A percentile compares a stretch with the other conserved stretches of the same genome.
phyloP scores from a whole-genome alignment of 352 stramenopile species.

The Phytophthora pinifolia region DNA sequence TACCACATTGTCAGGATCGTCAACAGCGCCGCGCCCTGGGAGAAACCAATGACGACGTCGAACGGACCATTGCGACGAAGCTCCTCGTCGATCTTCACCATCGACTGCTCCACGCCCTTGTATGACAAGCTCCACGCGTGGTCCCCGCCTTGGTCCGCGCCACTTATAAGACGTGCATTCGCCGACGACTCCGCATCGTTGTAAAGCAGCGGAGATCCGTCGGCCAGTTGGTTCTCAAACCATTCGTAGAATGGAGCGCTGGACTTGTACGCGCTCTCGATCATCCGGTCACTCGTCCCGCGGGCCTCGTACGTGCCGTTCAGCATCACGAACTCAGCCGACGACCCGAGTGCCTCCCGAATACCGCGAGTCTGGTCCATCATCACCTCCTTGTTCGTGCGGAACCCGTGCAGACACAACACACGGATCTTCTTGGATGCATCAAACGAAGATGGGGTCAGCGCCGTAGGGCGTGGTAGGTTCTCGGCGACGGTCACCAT shows the following conservation, averaged over 20 bases:
- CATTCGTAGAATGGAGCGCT: conserved; percentile 48
- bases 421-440: conserved; percentile 36
- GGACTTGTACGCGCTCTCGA: conserved; percentile 32
- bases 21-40: conserved; percentile 43
- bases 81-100: conserved; percentile 37
- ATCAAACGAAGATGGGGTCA: conserved; percentile 10
- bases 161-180: conserved; percentile 25
- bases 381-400: conserved; percentile 54
- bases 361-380: conserved; percentile 41
- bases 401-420: conserved; percentile 57
- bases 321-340: conserved; percentile 44
- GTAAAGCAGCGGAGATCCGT: conserved; percentile 28
- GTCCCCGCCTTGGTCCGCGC: conserved; percentile 27
- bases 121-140: conserved; percentile 35
- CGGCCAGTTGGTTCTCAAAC: conserved; percentile 37
- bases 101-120: conserved; percentile 39
- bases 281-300: conserved; percentile 33
- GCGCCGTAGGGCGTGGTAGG: conserved; percentile 15
- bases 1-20: conserved; percentile 46
- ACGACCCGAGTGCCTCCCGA: conserved; percentile 29
- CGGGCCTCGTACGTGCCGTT: conserved; percentile 43
- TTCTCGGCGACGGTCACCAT: conserved; percentile 23
- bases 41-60: conserved; percentile 54
- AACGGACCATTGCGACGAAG: conserved; percentile 37
- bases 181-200: conserved; percentile 38